Evolutionary conservation across 164 flowering plant species (phyloP).

Genomic region (Berberis vulgaris): DNA sequence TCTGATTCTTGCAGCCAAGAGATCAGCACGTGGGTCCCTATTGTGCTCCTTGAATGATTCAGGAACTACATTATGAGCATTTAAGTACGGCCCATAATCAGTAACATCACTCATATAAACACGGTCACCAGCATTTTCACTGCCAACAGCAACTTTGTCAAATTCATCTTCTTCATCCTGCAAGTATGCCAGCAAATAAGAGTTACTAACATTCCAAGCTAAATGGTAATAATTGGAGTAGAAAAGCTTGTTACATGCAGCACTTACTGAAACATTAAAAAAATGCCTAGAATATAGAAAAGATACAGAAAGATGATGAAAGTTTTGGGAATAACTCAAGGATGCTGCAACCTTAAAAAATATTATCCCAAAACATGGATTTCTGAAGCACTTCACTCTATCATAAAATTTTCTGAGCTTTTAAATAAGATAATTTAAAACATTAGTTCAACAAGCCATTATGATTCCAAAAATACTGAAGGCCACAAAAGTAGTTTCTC

Average conservation of each 20-base stretch:
- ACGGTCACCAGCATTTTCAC: constrained; percentile 51
- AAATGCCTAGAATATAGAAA: not conserved
- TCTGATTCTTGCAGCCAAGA: constrained; percentile 57
- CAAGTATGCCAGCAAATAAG: not conserved
- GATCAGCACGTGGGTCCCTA: constrained; percentile 80
- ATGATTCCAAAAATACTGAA: not conserved
- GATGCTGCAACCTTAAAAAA: not conserved
- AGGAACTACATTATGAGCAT: constrained; percentile 37
- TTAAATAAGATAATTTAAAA: no score
- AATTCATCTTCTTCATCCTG: constrained; percentile 94
- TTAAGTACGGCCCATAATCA: constrained; percentile 33
- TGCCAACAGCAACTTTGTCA: constrained; percentile 80
- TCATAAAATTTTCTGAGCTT: no score
- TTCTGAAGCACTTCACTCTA: not conserved
- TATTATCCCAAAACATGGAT: not conserved
- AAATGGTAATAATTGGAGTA: not conserved
- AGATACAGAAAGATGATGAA: not conserved
- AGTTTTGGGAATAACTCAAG: not conserved
- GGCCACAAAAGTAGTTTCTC: not conserved
- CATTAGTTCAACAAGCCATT: not conserved
- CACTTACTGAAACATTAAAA: not conserved
- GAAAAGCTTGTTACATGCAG: not conserved
- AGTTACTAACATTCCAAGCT: not conserved
- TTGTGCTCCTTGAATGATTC: constrained; percentile 24
- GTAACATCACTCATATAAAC: constrained; percentile 42